phyloP scores from a whole-genome alignment of 1,284 basidiomycete genomes.

The Gomphus bonarii region DNA sequence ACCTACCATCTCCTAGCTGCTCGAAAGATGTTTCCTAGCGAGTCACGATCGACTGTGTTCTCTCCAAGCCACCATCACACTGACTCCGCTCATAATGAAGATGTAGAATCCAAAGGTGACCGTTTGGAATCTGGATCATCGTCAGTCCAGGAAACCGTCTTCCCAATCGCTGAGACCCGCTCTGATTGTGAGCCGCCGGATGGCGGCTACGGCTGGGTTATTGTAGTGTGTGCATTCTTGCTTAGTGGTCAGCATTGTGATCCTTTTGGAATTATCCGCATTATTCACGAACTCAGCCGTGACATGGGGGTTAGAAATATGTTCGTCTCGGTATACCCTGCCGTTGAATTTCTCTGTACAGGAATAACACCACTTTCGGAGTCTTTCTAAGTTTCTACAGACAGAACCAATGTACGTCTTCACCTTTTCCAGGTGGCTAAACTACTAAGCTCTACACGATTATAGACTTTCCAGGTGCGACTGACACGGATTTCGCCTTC shows the following conservation, averaged over 20 bases:
- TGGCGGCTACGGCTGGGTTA: conserved; percentile 32
- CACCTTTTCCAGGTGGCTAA: neutral
- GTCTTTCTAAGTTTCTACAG: conserved; percentile 30
- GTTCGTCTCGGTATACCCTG: neutral
- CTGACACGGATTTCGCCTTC: conserved; percentile 28
- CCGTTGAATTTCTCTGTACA: neutral
- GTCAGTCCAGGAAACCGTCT: neutral
- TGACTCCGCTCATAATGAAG: neutral
- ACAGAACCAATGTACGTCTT: conserved; percentile 20
- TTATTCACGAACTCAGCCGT: neutral
- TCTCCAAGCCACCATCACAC: neutral
- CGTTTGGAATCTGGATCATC: neutral
- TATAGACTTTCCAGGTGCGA: conserved; percentile 22
- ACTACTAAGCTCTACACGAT: neutral
- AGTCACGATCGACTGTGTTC: neutral
- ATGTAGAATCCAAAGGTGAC: neutral
- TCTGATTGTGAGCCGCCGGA: conserved; percentile 19
- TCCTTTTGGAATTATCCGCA: neutral
- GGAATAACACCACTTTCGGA: conserved; percentile 30
- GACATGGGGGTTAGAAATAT: conserved; percentile 17
- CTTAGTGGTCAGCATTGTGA: conserved; percentile 21
- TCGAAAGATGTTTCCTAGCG: neutral
- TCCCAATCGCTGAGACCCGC: neutral
- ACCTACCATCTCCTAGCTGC: neutral
- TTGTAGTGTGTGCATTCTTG: conserved; percentile 22